Evolutionary conservation across 768 basidiomycete species (phyloP).

Genomic region (Kwoniella heveanensis): DNA sequence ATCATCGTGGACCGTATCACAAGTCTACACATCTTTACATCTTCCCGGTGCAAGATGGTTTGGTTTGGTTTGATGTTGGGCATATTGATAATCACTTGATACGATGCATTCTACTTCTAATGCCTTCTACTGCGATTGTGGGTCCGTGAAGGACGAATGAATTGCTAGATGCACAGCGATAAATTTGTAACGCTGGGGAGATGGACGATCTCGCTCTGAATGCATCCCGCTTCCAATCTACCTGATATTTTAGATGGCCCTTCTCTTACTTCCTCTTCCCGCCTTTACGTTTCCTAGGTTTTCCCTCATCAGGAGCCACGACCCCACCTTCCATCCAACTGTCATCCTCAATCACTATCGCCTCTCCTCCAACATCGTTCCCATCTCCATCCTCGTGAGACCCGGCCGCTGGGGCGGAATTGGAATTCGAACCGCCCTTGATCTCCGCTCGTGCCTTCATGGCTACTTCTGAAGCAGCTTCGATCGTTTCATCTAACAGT

Average conservation of each 20-base stretch:
- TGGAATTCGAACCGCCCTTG: constrained; percentile 10
- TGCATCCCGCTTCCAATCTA: no score
- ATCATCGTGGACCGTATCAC: no score
- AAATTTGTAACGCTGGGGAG: no score
- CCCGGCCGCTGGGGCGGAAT: no score
- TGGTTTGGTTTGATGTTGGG: no score
- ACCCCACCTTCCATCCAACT: constrained; percentile 39
- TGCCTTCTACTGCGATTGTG: neutral
- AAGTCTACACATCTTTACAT: no score
- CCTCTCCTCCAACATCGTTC: constrained; percentile 12
- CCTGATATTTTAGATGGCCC: no score
- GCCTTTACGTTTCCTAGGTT: constrained; percentile 23
- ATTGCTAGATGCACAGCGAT: no score
- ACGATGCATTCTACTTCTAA: neutral
- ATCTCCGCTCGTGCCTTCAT: constrained; percentile 30
- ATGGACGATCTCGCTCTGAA: no score
- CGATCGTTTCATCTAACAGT: constrained; percentile 40
- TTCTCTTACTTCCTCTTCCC: constrained; percentile 25
- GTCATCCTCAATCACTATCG: constrained; percentile 39
- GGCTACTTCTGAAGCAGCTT: constrained; percentile 42
- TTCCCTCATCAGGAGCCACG: constrained; percentile 16
- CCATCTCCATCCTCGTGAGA: constrained; percentile 3
- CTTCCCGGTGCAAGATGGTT: no score
- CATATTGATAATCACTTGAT: no score
- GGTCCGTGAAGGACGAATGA: no score